Conservation (phyloP, 2,329 filamentous ascomycete species). For the Claviceps purpurea region DNA sequence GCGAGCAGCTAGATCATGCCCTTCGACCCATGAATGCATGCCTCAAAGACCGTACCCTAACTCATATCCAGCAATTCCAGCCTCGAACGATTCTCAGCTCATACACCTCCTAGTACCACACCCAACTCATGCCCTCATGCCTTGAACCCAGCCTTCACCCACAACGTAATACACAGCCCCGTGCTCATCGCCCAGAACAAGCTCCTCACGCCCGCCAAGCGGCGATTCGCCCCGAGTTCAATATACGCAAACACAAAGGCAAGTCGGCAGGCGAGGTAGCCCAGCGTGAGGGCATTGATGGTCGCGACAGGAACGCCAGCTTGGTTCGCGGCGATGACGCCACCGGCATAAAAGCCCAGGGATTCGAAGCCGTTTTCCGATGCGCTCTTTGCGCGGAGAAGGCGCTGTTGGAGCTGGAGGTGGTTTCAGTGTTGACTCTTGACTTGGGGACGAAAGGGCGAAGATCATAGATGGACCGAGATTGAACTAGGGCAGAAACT, state of each 20-base stretch:
- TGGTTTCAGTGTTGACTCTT: not conserved
- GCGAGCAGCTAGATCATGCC: no score
- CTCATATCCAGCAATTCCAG: not conserved
- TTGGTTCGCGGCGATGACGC: constrained; percentile 32
- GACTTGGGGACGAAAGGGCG: no score
- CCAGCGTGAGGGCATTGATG: constrained; percentile 26
- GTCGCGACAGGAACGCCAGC: constrained; percentile 22
- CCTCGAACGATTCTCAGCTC: constrained; percentile 12
- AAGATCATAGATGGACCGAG: no score
- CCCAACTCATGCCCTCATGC: constrained; percentile 3
- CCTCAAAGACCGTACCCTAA: no score
- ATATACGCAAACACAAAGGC: constrained; percentile 31
- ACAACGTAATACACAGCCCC: constrained; percentile 22
- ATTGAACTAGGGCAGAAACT: no score
- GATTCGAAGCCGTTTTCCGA: constrained; percentile 30
- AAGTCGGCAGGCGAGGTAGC: constrained; percentile 26
- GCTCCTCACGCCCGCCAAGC: constrained; percentile 23
- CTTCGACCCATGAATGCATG: no score
- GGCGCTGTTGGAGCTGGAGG: constrained; percentile 35
- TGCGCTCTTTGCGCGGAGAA: constrained; percentile 39
- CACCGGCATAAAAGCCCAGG: constrained; percentile 28
- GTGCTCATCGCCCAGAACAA: constrained; percentile 24
- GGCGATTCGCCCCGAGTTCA: constrained; percentile 26
- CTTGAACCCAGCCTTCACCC: constrained; percentile 25
- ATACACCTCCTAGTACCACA: not conserved